Evolutionary conservation across 306 rosid species (phyloP).

Genomic region (Prunus fruticosa): DNA sequence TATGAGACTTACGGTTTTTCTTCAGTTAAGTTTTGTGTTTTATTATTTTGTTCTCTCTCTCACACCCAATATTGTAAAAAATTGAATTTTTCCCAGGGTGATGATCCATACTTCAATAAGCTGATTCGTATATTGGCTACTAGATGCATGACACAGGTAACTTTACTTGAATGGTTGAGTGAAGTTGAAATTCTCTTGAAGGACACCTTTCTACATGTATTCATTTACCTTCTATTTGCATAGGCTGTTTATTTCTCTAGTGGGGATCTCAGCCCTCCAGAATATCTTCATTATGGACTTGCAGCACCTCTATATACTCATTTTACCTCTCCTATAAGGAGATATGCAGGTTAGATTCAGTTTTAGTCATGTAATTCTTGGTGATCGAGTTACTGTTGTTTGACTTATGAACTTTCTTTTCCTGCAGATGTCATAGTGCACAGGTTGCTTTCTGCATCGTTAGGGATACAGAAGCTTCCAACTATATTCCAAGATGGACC

Average conservation of each 20-base stretch:
- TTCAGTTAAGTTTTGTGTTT: background rate
- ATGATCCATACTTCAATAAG: conserved; percentile 95
- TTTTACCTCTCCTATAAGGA: conserved; percentile 95
- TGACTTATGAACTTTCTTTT: conserved; percentile 18
- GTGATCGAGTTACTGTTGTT: conserved; percentile 14
- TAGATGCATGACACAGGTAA: conserved; percentile 98
- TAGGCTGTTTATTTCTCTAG: conserved; percentile 98
- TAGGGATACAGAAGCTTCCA: conserved; percentile 77
- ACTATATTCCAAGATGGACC: conserved; percentile 69
- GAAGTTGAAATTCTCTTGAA: conserved; percentile 14
- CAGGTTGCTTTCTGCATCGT: conserved; percentile 91
- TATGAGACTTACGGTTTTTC: background rate
- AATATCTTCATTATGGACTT: conserved; percentile 96
- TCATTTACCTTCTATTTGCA: conserved; percentile 3
- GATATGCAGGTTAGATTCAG: conserved; percentile 76
- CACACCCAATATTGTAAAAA: background rate
- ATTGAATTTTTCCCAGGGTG: conserved; percentile 50
- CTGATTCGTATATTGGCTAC: conserved; percentile 90
- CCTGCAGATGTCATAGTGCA: conserved; percentile 87
- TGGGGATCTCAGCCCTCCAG: conserved; percentile 92
- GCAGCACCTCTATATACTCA: conserved; percentile 90
- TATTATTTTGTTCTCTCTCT: background rate
- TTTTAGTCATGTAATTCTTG: conserved; percentile 15
- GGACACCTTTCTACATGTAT: conserved; percentile 11
- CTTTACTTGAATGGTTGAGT: conserved; percentile 17